These are phyloP conservation scores for Hippophae tibetana DNA, from an alignment of 306 rosid genomes.

Conservation along the genomic window DNA sequence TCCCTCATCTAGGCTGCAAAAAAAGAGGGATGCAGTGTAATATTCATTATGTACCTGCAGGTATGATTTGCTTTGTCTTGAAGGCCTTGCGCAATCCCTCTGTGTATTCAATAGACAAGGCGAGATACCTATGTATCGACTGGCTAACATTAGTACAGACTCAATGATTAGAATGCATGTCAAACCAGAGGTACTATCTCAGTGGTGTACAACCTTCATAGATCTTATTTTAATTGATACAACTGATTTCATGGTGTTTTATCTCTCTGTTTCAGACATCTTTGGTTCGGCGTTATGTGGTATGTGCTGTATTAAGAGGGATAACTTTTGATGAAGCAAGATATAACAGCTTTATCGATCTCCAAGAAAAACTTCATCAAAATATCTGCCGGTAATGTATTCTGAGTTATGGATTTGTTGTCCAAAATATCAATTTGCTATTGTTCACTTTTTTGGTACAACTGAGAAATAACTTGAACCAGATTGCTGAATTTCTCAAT, in stretches of 20 bases:
- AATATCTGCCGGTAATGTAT: conserved; percentile 79
- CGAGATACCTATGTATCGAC: conserved; percentile 47
- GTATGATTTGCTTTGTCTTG: conserved; percentile 89
- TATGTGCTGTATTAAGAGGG: conserved; percentile 84
- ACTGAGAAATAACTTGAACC: background rate
- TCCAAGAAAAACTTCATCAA: conserved; percentile 95
- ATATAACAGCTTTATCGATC: conserved; percentile 88
- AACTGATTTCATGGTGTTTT: conserved; percentile 6
- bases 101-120: conserved; percentile 47
- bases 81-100: conserved; percentile 85
- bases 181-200: conserved; percentile 64
- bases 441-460: background rate
- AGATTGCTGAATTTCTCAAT: background rate
- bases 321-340: conserved; percentile 57
- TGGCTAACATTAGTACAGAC: conserved; percentile 49
- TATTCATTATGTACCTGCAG: conserved; percentile 22
- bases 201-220: background rate
- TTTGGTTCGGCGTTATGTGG: conserved; percentile 57
- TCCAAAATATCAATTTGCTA: conserved; percentile 1
- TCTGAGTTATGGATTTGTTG: conserved; percentile 9
- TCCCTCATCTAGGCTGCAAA: background rate
- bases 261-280: conserved; percentile 47
- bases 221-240: background rate
- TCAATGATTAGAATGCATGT: conserved; percentile 70
- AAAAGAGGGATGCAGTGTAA: conserved; percentile 1